Conservation (phyloP, 441 rosid genomes). For the Populus hybrid region DNA sequence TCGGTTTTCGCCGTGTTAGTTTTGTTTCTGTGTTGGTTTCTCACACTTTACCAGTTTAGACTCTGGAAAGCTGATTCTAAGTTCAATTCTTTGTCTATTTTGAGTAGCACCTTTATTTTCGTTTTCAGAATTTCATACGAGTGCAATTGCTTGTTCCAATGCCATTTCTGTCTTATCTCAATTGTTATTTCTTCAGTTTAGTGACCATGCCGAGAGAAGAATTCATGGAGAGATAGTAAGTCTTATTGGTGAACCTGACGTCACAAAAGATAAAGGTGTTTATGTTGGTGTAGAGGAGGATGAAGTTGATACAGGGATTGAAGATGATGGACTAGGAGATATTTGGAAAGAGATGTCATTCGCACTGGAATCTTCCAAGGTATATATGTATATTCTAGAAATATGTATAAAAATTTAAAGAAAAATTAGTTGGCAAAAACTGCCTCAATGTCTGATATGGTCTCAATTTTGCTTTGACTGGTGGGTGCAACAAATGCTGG, state of each 20-base stretch:
- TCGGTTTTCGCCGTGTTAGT: background rate
- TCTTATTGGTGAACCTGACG: conserved; percentile 22
- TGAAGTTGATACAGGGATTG: conserved; percentile 30
- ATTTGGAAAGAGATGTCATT: conserved; percentile 85
- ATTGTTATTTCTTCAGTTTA: conserved; percentile 26
- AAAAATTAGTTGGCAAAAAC: background rate
- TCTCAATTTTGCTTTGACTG: background rate
- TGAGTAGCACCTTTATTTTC: background rate
- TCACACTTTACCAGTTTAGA: background rate
- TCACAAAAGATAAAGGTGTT: conserved; percentile 49
- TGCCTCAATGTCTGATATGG: background rate
- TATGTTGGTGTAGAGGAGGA: conserved; percentile 61
- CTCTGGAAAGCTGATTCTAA: background rate
- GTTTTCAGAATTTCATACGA: background rate
- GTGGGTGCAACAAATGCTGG: background rate
- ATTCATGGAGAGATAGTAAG: conserved; percentile 17
- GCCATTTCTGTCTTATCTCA: conserved; percentile 12
- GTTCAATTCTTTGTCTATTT: background rate
- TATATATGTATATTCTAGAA: conserved; percentile 18
- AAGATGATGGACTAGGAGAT: conserved; percentile 75
- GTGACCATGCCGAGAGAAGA: conserved; percentile 13
- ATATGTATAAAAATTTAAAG: background rate
- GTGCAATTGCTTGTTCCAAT: background rate
- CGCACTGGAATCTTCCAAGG: conserved; percentile 72
- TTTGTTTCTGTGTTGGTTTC: background rate